Evolutionary conservation across 306 rosid species (phyloP).

Genomic region (Rosa chinensis): DNA sequence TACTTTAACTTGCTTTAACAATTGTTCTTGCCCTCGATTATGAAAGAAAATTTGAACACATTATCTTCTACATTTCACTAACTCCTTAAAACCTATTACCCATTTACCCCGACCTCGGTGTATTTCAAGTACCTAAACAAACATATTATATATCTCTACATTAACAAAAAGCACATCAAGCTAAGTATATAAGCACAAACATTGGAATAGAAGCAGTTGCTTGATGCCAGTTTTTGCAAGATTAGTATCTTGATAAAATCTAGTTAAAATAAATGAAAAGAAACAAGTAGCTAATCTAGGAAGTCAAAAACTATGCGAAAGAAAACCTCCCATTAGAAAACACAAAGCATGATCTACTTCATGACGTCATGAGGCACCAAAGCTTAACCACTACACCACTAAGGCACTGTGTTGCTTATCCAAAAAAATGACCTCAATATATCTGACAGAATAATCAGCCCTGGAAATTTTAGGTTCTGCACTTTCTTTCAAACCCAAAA

Average conservation of each 20-base stretch:
- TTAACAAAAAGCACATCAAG: not conserved
- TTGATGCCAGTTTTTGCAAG: not conserved
- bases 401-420: constrained; percentile 32
- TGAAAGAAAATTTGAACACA: not conserved
- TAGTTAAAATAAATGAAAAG: constrained; percentile 9
- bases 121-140: not conserved
- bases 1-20: not conserved
- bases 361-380: constrained; percentile 36
- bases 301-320: constrained; percentile 25
- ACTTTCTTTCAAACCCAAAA: constrained; percentile 37
- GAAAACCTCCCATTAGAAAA: constrained; percentile 4
- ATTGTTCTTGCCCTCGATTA: not conserved
- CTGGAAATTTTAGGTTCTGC: constrained; percentile 24
- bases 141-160: not conserved
- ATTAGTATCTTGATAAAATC: not conserved
- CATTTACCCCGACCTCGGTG: not conserved
- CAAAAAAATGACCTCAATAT: constrained; percentile 32
- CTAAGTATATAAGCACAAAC: not conserved
- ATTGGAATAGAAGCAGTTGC: not conserved
- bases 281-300: constrained; percentile 25
- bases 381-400: constrained; percentile 21
- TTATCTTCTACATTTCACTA: not conserved
- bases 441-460: constrained; percentile 35
- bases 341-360: constrained; percentile 15
- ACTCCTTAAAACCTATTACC: not conserved